Conservation (phyloP, 1,284 basidiomycete species). For the Naganishia sp. region DNA sequence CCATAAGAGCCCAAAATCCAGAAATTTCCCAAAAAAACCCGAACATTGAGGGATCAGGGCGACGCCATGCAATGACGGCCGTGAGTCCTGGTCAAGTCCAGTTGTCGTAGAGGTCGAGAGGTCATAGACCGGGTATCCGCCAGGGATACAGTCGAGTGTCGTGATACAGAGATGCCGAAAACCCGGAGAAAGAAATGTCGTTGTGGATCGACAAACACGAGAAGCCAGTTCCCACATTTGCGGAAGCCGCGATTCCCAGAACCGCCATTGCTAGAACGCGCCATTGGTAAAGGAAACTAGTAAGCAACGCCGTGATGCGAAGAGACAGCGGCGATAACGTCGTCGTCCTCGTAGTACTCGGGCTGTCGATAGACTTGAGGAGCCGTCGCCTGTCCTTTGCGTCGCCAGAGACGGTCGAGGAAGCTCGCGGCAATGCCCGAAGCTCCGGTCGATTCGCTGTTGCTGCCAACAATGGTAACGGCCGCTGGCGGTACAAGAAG, state of each 20-base stretch:
- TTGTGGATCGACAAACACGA: neutral
- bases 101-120: slow-evolving; percentile 9
- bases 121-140: slow-evolving; percentile 8
- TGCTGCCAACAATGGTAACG: slow-evolving; percentile 24
- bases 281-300: slow-evolving; percentile 6
- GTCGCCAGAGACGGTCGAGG: slow-evolving; percentile 41
- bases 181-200: neutral
- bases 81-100: slow-evolving; percentile 12
- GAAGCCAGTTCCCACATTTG: slow-evolving; percentile 13
- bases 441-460: slow-evolving; percentile 33
- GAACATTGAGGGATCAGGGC: neutral
- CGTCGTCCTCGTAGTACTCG: slow-evolving; percentile 41
- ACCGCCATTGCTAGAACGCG: slow-evolving; percentile 6
- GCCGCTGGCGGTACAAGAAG: slow-evolving; percentile 27
- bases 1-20: slow-evolving; percentile 17
- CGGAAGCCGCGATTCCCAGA: slow-evolving; percentile 10
- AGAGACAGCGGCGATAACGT: slow-evolving; percentile 40
- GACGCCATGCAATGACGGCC: neutral
- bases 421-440: slow-evolving; percentile 30
- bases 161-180: neutral
- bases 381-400: slow-evolving; percentile 34
- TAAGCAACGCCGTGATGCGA: slow-evolving; percentile 33
- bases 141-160: slow-evolving; percentile 17
- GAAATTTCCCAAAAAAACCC: slow-evolving; percentile 16
- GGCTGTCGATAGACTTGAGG: slow-evolving; percentile 28